These are phyloP conservation scores for Monilinia fructigena DNA, from an alignment of 2,329 filamentous ascomycete species.

Conservation along the genomic window DNA sequence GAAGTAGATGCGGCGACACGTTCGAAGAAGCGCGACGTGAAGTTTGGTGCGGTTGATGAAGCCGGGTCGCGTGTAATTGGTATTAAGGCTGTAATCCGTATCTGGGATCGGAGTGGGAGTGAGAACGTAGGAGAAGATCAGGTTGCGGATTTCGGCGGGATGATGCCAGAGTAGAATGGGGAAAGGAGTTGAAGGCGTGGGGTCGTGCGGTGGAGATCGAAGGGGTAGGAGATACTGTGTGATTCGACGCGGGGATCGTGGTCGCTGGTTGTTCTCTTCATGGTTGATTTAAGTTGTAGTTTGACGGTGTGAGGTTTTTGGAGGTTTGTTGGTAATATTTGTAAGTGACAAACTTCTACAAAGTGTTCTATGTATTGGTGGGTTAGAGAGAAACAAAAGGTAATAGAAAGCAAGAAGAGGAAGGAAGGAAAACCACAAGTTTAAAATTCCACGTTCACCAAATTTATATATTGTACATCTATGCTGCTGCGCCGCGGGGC, in stretches of 20 bases:
- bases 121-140: slow-evolving; percentile 14
- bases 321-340: not conserved
- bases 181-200: slow-evolving; percentile 3
- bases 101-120: slow-evolving; percentile 5
- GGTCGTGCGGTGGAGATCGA: slow-evolving; percentile 3
- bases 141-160: slow-evolving; percentile 9
- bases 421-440: too few species aligned
- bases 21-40: slow-evolving; percentile 28
- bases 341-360: too few species aligned
- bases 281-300: not conserved
- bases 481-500: not conserved
- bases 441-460: too few species aligned
- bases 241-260: not conserved
- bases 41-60: slow-evolving; percentile 26
- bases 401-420: not conserved
- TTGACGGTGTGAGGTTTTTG: not conserved
- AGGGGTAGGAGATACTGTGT: not conserved
- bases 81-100: slow-evolving; percentile 7
- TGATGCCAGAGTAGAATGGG: slow-evolving; percentile 2
- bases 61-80: slow-evolving; percentile 28
- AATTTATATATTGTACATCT: too few species aligned
- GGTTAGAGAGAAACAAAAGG: not conserved
- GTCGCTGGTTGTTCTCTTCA: not conserved
- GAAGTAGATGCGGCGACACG: slow-evolving; percentile 31
- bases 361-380: too few species aligned